These are phyloP conservation scores for Digitaria exilis DNA, from an alignment of 202 grass and related monocot genomes.

Conservation along the genomic window DNA sequence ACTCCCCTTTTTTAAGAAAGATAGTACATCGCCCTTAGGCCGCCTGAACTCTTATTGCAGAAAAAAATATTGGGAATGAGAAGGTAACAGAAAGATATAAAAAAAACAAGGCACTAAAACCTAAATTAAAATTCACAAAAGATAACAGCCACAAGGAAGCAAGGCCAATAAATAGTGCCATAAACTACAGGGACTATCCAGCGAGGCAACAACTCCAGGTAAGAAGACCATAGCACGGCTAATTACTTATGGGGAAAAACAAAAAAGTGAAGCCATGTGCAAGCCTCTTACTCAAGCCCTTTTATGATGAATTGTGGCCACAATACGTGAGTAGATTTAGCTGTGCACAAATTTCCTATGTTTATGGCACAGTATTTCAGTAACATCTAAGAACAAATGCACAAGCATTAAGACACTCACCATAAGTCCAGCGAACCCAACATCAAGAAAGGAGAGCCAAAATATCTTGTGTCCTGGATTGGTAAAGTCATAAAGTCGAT, in stretches of 20 bases:
- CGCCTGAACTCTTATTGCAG: neutral
- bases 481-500: constrained; percentile 76
- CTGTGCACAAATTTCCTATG: neutral
- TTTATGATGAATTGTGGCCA: neutral
- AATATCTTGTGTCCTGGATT: constrained; percentile 89
- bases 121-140: neutral
- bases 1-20: neutral
- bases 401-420: constrained; percentile 47
- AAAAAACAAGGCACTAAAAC: neutral
- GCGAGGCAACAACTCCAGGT: neutral
- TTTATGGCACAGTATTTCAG: neutral
- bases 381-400: constrained; percentile 26
- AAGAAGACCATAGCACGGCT: too few species aligned
- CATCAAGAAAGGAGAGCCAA: constrained; percentile 93
- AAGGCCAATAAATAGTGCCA: neutral
- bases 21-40: neutral
- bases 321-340: neutral
- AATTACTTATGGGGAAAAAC: neutral
- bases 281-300: constrained; percentile 1
- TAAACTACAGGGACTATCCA: neutral
- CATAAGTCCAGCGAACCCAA: constrained; percentile 96
- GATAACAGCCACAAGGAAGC: neutral
- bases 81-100: neutral
- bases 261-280: neutral
- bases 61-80: neutral